Evolutionary conservation across 2,329 filamentous ascomycete species (phyloP), one percentile per base, ranked within the genome.

Genomic region (Lizonia empirigonia): DNA sequence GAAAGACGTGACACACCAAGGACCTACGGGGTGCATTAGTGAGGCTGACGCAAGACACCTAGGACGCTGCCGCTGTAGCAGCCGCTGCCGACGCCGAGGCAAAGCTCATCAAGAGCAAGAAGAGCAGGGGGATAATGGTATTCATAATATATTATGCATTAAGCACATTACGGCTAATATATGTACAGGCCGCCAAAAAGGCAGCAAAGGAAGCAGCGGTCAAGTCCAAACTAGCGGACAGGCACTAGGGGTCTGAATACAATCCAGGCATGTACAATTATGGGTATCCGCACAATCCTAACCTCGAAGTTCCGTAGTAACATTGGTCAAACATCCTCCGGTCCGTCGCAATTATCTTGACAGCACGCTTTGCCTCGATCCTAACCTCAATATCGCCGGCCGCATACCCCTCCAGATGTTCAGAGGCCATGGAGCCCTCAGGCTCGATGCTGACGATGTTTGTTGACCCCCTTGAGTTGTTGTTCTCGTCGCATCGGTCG

Each of bases 41-140:
- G 49, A 15, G 44, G 26, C 16, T 33, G 35, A 40, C 22, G 32
- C 20, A 30, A 18, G 15, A 19, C 22, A n/a, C n/a, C n/a, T n/a
- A 41, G 48, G 20, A 49, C 4, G 35, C 36, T 3, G 51, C 39
- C 8, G 20, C 39, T 2, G n/a, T 49, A 9, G 22, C 30, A 15
- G 33, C 42, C 12, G 38, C 23, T 10, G 47, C 38, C 24, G 30
- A 44, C 3, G 22, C 15, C 12, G 27, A 48, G 2, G 30, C 30
- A 16, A 56, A 56, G 20, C 27, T 57, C 2, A 54, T 52, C n/a
- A 30, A 30, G 18, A 50, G 22, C 18, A 62, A 63, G 39, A 48
- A 51, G 12, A 47, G 34, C 1, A 44, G 53, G 4, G 49, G 56
- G 0, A 63, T 59, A 2, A 13, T 42, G 37, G 55, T 60, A 55